These are phyloP conservation scores for Medicago arabica DNA, from an alignment of 306 rosid genomes.

Conservation along the genomic window DNA sequence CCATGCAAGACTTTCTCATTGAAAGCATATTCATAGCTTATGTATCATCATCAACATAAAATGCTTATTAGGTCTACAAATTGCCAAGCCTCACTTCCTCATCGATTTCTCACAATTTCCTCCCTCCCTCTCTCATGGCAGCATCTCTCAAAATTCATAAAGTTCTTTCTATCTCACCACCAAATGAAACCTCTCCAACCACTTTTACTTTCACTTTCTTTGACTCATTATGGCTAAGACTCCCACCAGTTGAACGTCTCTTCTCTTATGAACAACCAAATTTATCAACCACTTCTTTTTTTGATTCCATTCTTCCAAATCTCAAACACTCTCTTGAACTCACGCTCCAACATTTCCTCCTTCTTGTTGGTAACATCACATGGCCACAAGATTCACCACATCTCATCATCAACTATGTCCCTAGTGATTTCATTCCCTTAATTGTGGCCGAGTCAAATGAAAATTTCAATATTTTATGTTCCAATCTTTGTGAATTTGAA, in stretches of 20 bases:
- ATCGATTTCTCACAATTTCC: not conserved
- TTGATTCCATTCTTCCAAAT: conserved; percentile 43
- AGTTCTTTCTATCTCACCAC: conserved; percentile 17
- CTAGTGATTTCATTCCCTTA: conserved; percentile 40
- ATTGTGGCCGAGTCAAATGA: conserved; percentile 45
- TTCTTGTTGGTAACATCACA: conserved; percentile 43
- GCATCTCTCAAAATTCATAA: conserved; percentile 4
- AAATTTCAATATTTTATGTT: conserved; percentile 34
- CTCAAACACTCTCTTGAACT: conserved; percentile 48
- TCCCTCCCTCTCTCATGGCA: not conserved
- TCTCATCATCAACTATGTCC: conserved; percentile 38
- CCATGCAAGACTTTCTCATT: too few species aligned
- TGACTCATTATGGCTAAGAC: conserved; percentile 32
- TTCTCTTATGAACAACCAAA: conserved; percentile 29
- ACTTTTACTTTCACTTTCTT: conserved; percentile 42
- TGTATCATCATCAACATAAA: too few species aligned
- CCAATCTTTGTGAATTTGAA: not conserved
- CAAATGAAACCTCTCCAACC: not conserved
- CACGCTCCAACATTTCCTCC: conserved; percentile 41
- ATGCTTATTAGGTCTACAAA: not conserved
- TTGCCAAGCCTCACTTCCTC: not conserved
- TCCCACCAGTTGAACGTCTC: conserved; percentile 24
- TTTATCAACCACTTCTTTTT: conserved; percentile 14
- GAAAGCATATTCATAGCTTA: too few species aligned
- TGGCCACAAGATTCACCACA: conserved; percentile 38